A percentile compares a stretch with the other conserved stretches of the same genome.
Conservation (phyloP, 1,139 yeast species). For the Blastobotrys malaysiensis region DNA sequence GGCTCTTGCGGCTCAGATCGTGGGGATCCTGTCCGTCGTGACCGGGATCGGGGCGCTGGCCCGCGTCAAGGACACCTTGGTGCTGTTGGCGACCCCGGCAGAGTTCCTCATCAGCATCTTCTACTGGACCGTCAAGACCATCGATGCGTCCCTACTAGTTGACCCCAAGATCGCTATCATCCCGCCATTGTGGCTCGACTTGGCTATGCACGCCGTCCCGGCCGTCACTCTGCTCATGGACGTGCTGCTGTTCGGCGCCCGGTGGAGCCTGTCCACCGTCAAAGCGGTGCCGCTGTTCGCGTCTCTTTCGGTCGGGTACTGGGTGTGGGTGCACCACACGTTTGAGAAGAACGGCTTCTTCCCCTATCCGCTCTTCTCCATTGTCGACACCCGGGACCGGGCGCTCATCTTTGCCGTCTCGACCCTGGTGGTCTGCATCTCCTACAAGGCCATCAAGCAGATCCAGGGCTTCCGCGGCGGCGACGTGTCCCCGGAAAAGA, state of each 20-base stretch:
- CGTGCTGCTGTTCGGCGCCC: conserved; percentile 23
- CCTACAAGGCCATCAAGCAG: conserved; percentile 5
- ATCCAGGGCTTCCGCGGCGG: conserved; percentile 4
- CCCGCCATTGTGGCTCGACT: conserved; percentile 27
- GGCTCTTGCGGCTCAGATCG: conserved; percentile 23
- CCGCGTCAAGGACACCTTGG: conserved; percentile 19
- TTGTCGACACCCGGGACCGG: conserved; percentile 7
- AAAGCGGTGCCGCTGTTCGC: conserved; percentile 19
- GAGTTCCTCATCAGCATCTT: conserved; percentile 29
- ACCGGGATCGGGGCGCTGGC: conserved; percentile 18
- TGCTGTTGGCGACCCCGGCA: conserved; percentile 29
- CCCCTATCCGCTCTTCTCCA: conserved; percentile 30
- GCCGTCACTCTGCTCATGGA: conserved; percentile 25
- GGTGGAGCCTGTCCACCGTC: conserved; percentile 20
- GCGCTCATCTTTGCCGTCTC: conserved; percentile 7
- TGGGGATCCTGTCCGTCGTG: conserved; percentile 26
- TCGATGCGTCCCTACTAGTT: conserved; percentile 25
- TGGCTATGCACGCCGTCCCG: conserved; percentile 30
- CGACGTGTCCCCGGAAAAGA: neutral
- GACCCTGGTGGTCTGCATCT: neutral
- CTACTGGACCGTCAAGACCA: conserved; percentile 30
- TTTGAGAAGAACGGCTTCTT: conserved; percentile 29
- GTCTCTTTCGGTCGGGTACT: conserved; percentile 27
- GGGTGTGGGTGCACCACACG: conserved; percentile 31
- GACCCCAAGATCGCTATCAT: conserved; percentile 23